These are phyloP conservation scores for Venturia pyrina DNA, from an alignment of 2,329 filamentous ascomycete genomes.

Conservation along the genomic window DNA sequence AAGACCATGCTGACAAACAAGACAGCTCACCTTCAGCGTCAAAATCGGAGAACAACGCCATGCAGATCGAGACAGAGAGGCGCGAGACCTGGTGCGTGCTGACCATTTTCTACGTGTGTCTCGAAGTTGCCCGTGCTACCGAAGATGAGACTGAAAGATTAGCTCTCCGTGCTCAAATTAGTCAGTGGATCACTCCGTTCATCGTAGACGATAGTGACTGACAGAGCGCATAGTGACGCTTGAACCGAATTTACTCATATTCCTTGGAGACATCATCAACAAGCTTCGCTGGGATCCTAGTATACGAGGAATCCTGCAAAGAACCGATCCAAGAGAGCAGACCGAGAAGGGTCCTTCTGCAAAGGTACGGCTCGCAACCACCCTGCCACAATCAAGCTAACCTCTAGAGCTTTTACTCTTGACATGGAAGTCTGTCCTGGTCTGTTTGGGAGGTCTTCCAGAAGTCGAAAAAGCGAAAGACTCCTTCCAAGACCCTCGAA, in stretches of 20 bases:
- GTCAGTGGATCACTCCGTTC: constrained; percentile 22
- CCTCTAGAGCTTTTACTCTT: constrained; percentile 55
- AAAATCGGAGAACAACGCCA: constrained; percentile 18
- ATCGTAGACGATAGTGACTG: not conserved
- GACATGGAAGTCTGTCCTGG: constrained; percentile 83
- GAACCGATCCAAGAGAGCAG: constrained; percentile 2
- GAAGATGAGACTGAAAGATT: constrained; percentile 22
- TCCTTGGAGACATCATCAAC: constrained; percentile 53
- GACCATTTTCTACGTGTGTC: constrained; percentile 38
- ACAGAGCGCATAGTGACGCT: not conserved
- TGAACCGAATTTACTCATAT: constrained; percentile 54
- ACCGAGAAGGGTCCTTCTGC: constrained; percentile 24
- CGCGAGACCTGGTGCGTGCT: constrained; percentile 40
- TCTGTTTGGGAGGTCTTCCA: constrained; percentile 71
- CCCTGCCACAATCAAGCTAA: constrained; percentile 17
- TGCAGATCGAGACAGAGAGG: constrained; percentile 28
- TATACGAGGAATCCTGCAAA: constrained; percentile 8
- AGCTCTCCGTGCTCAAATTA: constrained; percentile 16
- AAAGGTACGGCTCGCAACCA: not conserved
- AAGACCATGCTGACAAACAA: not conserved
- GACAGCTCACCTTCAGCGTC: not conserved
- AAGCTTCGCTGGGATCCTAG: constrained; percentile 42
- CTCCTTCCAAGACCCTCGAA: constrained; percentile 44
- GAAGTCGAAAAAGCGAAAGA: constrained; percentile 66
- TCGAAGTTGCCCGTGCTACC: constrained; percentile 33